These are phyloP conservation scores for Anthracocystis setariae DNA, from an alignment of 1,284 basidiomycete genomes.

Conservation along the genomic window DNA sequence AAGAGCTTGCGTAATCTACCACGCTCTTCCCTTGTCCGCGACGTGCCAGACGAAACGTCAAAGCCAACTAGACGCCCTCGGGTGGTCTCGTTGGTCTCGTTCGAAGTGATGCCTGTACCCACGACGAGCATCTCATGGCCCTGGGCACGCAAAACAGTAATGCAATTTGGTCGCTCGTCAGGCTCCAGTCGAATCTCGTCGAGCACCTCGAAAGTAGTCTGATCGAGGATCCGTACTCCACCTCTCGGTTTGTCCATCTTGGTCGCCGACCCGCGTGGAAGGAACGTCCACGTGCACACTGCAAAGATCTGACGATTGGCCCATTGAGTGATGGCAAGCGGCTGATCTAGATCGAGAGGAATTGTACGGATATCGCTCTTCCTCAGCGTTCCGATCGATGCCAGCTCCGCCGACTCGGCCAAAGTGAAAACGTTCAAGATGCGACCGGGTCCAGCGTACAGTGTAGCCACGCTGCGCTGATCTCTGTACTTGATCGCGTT, in stretches of 20 bases:
- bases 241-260: constrained; percentile 19
- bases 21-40: constrained; percentile 32
- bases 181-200: constrained; percentile 43
- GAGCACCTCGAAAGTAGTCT: constrained; percentile 18
- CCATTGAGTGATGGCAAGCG: constrained; percentile 62
- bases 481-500: constrained; percentile 59
- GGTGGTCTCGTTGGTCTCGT: constrained; percentile 40
- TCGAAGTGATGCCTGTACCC: constrained; percentile 54
- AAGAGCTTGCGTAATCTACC: constrained; percentile 34
- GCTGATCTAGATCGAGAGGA: constrained; percentile 66
- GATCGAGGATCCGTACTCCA: constrained; percentile 28
- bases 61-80: constrained; percentile 53
- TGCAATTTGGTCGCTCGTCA: constrained; percentile 60
- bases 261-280: constrained; percentile 39
- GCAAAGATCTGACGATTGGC: constrained; percentile 25
- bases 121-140: constrained; percentile 46
- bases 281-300: constrained; percentile 46
- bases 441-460: constrained; percentile 25
- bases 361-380: constrained; percentile 65
- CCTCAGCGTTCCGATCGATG: constrained; percentile 58
- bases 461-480: constrained; percentile 45
- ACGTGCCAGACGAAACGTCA: constrained; percentile 25
- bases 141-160: constrained; percentile 26
- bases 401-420: constrained; percentile 48
- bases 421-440: constrained; percentile 49